Evolutionary conservation across 805 yeast genomes (phyloP).

Genomic region (Monosporozyma unispora): DNA sequence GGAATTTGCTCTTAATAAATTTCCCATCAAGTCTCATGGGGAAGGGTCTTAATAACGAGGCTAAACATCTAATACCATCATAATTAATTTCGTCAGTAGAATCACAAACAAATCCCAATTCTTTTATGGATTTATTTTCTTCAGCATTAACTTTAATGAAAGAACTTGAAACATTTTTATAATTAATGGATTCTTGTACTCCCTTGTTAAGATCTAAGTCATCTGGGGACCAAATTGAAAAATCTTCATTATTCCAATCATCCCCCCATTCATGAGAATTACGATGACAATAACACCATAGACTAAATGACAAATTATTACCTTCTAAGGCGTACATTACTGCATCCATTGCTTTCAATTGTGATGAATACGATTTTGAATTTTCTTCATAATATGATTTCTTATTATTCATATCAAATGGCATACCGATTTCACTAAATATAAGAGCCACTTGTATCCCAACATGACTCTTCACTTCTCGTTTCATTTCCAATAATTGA

Average conservation of each 20-base stretch:
- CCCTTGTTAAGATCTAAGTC: conserved; percentile 27
- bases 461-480: conserved; percentile 51
- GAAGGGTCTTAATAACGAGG: conserved; percentile 71
- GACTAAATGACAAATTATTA: conserved; percentile 58
- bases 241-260: conserved; percentile 87
- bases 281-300: conserved; percentile 74
- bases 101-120: not conserved
- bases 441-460: conserved; percentile 64
- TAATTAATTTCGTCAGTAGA: conserved; percentile 9
- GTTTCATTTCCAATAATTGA: conserved; percentile 59
- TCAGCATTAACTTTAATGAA: not conserved
- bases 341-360: conserved; percentile 79
- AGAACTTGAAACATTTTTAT: not conserved
- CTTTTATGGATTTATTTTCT: not conserved
- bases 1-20: conserved; percentile 48
- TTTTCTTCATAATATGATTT: conserved; percentile 43
- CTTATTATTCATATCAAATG: conserved; percentile 87
- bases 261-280: conserved; percentile 86
- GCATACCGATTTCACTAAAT: conserved; percentile 95
- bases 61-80: conserved; percentile 62
- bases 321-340: conserved; percentile 71
- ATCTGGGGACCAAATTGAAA: conserved; percentile 74
- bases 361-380: conserved; percentile 66
- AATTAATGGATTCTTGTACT: not conserved
- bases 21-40: conserved; percentile 57